Evolutionary conservation across 306 rosid genomes (phyloP).

Genomic region (Castanea mollissima): DNA sequence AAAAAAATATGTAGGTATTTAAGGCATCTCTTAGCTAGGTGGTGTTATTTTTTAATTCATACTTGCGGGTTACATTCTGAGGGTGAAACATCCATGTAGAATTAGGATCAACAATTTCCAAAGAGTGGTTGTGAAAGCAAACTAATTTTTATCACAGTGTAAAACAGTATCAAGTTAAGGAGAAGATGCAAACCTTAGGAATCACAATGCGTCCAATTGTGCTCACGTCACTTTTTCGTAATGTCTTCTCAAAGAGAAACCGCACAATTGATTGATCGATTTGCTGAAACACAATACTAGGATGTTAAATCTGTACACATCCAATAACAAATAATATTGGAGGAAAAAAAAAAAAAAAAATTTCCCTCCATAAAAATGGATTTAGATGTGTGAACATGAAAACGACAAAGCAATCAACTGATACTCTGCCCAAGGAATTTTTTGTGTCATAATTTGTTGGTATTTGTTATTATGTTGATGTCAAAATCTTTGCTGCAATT

Average conservation of each 20-base stretch:
- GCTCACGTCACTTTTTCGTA: conserved; percentile 30
- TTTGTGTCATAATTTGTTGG: no score
- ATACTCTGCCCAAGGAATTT: no score
- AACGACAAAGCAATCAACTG: no score
- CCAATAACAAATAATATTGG: background rate
- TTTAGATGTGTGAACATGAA: no score
- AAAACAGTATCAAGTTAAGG: background rate
- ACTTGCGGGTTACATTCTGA: background rate
- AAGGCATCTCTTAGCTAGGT: background rate
- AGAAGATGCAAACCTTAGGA: conserved; percentile 26
- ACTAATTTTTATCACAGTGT: background rate
- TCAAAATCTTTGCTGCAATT: no score
- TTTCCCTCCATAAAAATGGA: no score
- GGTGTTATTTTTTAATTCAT: background rate
- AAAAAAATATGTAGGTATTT: background rate
- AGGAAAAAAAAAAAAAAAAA: no score
- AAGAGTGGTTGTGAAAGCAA: background rate
- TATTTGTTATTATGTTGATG: no score
- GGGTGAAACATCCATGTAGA: no score
- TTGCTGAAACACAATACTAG: conserved; percentile 10
- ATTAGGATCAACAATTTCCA: no score
- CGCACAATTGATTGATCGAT: background rate
- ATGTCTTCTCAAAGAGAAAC: conserved; percentile 28
- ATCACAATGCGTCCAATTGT: conserved; percentile 25
- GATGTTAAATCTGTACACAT: background rate